phyloP scores from a whole-genome alignment of 495 filamentous ascomycete genomes.

The Neurospora sp. region DNA sequence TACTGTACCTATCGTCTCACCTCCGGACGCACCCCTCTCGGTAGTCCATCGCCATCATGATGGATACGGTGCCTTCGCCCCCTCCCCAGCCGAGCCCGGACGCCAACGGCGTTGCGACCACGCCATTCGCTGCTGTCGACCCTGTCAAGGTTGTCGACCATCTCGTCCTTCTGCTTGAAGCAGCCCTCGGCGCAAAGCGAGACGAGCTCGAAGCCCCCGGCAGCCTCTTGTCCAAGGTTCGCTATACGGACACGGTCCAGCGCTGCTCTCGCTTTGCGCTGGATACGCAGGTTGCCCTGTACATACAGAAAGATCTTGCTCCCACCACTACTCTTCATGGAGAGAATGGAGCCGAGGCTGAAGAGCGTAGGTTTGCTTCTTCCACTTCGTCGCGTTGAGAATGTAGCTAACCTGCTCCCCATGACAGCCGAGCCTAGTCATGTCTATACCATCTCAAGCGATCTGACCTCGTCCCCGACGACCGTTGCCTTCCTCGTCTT shows the following conservation, averaged over 20 bases:
- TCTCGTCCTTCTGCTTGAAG: slow-evolving; percentile 64
- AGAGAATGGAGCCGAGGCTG: slow-evolving; percentile 23
- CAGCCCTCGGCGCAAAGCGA: slow-evolving; percentile 75
- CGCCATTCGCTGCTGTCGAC: slow-evolving; percentile 38
- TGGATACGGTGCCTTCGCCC: slow-evolving; percentile 38
- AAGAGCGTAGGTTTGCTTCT: slow-evolving; percentile 12
- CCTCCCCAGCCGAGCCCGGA: slow-evolving; percentile 27
- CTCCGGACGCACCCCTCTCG: too few species aligned
- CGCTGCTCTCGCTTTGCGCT: slow-evolving; percentile 82
- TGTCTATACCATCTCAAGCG: slow-evolving; percentile 67
- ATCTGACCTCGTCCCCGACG: slow-evolving; percentile 66
- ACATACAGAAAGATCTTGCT: slow-evolving; percentile 75
- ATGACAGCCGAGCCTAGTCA: slow-evolving; percentile 37
- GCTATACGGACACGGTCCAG: slow-evolving; percentile 67
- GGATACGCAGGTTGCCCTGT: slow-evolving; percentile 77
- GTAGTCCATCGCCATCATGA: slow-evolving; percentile 14
- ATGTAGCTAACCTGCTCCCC: not conserved
- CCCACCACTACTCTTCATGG: slow-evolving; percentile 23
- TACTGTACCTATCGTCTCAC: not conserved
- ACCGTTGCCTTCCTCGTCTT: slow-evolving; percentile 80
- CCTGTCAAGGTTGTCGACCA: slow-evolving; percentile 60
- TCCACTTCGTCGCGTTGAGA: not conserved
- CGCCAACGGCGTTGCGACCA: slow-evolving; percentile 31
- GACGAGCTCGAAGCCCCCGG: slow-evolving; percentile 69
- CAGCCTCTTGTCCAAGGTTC: slow-evolving; percentile 67